Evolutionary conservation across 345 rosid genomes (phyloP).

Genomic region (Carallia pectinifolia): DNA sequence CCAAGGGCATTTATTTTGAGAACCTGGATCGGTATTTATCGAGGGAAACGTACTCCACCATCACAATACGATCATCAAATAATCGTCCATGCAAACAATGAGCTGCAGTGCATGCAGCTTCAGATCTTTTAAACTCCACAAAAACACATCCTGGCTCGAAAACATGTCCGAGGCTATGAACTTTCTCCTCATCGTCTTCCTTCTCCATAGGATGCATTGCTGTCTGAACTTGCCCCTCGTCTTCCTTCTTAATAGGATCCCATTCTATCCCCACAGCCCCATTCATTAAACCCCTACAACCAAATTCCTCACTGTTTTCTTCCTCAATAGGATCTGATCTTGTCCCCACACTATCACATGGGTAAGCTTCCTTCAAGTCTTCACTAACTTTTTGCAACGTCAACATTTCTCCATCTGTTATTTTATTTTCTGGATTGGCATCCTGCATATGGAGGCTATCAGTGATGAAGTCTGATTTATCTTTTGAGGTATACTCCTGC

Average conservation of each 20-base stretch:
- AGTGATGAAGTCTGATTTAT: slow-evolving; percentile 20
- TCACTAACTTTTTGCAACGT: slow-evolving; percentile 23
- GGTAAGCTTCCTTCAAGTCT: slow-evolving; percentile 19
- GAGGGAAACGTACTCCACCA: slow-evolving; percentile 56
- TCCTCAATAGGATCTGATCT: slow-evolving; percentile 17
- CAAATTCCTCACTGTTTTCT: slow-evolving; percentile 16
- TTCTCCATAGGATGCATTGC: slow-evolving; percentile 23
- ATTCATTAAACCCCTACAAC: slow-evolving; percentile 10
- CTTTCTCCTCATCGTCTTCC: slow-evolving; percentile 29
- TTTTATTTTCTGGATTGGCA: slow-evolving; percentile 14
- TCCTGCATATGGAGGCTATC: slow-evolving; percentile 15
- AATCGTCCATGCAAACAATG: slow-evolving; percentile 70
- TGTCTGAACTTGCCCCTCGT: neutral
- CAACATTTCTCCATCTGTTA: slow-evolving; percentile 18
- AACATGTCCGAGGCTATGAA: slow-evolving; percentile 22
- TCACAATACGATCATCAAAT: slow-evolving; percentile 52
- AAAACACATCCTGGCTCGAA: slow-evolving; percentile 68
- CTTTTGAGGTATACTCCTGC: slow-evolving; percentile 22
- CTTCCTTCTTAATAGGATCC: neutral
- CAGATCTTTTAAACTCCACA: slow-evolving; percentile 75
- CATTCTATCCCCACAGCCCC: neutral
- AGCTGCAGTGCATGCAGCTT: slow-evolving; percentile 67
- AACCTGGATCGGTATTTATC: slow-evolving; percentile 54
- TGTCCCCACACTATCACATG: slow-evolving; percentile 13
- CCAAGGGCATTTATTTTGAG: slow-evolving; percentile 27